phyloP scores from a whole-genome alignment of 768 basidiomycete genomes.

The Auriscalpium orientale region DNA sequence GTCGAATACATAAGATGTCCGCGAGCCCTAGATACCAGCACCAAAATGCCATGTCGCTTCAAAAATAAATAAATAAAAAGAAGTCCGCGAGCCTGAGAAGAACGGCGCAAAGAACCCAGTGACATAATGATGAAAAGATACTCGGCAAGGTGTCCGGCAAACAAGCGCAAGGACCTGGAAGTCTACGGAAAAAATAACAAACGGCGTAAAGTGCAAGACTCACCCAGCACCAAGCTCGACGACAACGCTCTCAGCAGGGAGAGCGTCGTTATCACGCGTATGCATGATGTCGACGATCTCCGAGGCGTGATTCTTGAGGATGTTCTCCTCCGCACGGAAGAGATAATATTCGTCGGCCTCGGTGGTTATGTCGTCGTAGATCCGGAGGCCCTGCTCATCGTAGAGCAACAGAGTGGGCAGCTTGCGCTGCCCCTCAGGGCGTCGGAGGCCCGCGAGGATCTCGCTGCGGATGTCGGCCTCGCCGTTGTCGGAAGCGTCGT shows the following conservation, averaged over 20 bases:
- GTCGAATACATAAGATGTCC: no score
- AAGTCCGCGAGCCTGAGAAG: no score
- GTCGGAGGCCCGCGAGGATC: constrained; percentile 48
- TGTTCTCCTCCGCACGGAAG: constrained; percentile 81
- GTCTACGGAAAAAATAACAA: no score
- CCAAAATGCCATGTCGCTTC: no score
- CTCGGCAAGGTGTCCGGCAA: no score
- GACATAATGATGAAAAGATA: no score
- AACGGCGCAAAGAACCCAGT: no score
- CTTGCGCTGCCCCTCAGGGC: constrained; percentile 46
- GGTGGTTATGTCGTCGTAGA: constrained; percentile 84
- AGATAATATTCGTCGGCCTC: constrained; percentile 81
- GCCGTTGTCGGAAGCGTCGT: constrained; percentile 25
- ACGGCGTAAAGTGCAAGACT: constrained; percentile 25
- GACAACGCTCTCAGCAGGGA: constrained; percentile 45
- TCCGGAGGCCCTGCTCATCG: constrained; percentile 73
- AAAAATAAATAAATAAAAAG: no score
- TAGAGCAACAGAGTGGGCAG: constrained; percentile 84
- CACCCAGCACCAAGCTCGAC: constrained; percentile 95
- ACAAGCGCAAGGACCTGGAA: no score
- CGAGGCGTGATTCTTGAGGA: constrained; percentile 62
- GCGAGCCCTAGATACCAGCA: no score
- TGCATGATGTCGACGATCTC: constrained; percentile 77
- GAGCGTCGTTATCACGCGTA: constrained; percentile 24
- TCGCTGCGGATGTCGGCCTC: constrained; percentile 30